Evolutionary conservation across 2,329 filamentous ascomycete genomes (phyloP).

Genomic region (Trichoderma lentiforme): DNA sequence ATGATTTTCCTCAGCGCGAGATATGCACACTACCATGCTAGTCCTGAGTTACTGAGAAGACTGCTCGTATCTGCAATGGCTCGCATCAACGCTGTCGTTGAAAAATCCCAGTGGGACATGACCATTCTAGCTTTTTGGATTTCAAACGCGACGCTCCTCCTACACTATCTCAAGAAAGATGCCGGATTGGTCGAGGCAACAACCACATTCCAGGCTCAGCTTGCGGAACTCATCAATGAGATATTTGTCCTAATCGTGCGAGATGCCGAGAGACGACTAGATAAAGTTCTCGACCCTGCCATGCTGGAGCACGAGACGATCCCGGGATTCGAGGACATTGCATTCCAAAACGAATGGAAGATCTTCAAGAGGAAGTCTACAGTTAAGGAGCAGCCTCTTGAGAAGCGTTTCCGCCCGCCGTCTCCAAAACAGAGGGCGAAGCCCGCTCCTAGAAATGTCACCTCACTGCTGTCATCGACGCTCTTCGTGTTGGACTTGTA

Average conservation of each 20-base stretch:
- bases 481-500: slow-evolving; percentile 98
- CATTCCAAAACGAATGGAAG: slow-evolving; percentile 98
- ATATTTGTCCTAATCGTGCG: slow-evolving; percentile 97
- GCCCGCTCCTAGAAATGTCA: slow-evolving; percentile 89
- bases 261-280: slow-evolving; percentile 91
- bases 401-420: slow-evolving; percentile 87
- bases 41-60: slow-evolving; percentile 74
- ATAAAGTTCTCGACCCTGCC: slow-evolving; percentile 88
- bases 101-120: slow-evolving; percentile 97
- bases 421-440: slow-evolving; percentile 92
- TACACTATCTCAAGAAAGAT: slow-evolving; percentile 97
- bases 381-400: slow-evolving; percentile 82
- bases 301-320: slow-evolving; percentile 99
- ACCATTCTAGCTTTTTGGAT: slow-evolving; percentile 99
- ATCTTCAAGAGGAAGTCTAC: slow-evolving; percentile 90
- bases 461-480: slow-evolving; percentile 89
- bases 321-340: slow-evolving; percentile 92
- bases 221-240: slow-evolving; percentile 93
- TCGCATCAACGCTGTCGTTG: slow-evolving; percentile 96
- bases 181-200: slow-evolving; percentile 75
- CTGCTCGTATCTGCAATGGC: slow-evolving; percentile 85
- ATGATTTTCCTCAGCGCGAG: slow-evolving; percentile 93
- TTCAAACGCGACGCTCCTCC: slow-evolving; percentile 89
- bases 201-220: slow-evolving; percentile 83
- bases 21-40: slow-evolving; percentile 96